Evolutionary conservation across 345 rosid species (phyloP).

Genomic region (Diplotaxis tenuifolia): DNA sequence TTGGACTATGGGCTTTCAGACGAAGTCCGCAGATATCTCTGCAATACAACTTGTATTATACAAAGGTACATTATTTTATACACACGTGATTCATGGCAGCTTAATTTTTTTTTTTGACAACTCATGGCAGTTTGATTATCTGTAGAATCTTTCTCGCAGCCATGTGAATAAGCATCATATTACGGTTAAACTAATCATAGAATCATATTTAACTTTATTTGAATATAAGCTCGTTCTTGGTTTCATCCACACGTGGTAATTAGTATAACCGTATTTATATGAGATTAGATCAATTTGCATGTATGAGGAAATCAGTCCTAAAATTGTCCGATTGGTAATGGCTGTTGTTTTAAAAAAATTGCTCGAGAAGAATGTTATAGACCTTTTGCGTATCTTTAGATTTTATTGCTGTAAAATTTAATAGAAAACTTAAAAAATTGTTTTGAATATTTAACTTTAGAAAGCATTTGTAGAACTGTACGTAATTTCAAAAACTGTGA

Average conservation of each 20-base stretch:
- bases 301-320: not conserved
- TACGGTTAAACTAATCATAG: conserved; percentile 22
- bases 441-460: no score
- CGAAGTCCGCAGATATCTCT: not conserved
- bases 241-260: conserved; percentile 23
- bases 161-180: conserved; percentile 12
- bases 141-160: conserved; percentile 23
- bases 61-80: conserved; percentile 1
- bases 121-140: not conserved
- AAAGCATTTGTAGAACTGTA: no score
- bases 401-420: no score
- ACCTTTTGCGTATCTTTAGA: no score
- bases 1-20: not conserved
- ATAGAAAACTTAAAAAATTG: no score
- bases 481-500: no score
- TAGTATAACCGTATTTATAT: not conserved
- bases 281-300: conserved; percentile 8
- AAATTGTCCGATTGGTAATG: no score
- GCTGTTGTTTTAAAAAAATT: no score
- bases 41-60: not conserved
- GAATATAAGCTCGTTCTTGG: not conserved
- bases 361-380: no score
- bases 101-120: no score
- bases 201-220: not conserved
- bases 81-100: conserved; percentile 9